Percentiles rank a stretch among this genome's conserved stretches.
Conservation (phyloP, 441 rosid genomes). For the Arabidopsis lyrata region DNA sequence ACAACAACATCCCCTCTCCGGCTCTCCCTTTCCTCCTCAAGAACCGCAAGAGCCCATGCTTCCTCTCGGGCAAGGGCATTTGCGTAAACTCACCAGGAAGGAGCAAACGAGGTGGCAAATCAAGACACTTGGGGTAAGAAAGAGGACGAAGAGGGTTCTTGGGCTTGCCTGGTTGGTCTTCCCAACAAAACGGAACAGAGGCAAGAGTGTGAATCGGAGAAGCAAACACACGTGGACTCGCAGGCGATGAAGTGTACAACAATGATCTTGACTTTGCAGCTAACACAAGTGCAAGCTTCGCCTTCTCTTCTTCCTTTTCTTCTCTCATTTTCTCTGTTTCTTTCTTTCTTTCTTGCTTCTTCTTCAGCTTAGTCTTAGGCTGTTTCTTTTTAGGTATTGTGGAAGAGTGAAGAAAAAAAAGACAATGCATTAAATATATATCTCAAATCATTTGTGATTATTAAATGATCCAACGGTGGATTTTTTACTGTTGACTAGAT, state of each 20-base stretch:
- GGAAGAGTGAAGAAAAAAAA: slow-evolving; percentile 40
- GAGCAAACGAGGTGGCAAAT: slow-evolving; percentile 76
- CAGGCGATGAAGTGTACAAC: slow-evolving; percentile 52
- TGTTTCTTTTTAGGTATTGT: slow-evolving; percentile 37
- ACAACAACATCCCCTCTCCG: slow-evolving; percentile 50
- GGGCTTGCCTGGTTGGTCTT: slow-evolving; percentile 88
- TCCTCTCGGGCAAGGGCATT: slow-evolving; percentile 55
- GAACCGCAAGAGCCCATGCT: slow-evolving; percentile 56
- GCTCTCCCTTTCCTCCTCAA: slow-evolving; percentile 59
- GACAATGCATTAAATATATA: slow-evolving; percentile 42
- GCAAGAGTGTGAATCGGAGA: slow-evolving; percentile 69
- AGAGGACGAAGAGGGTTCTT: slow-evolving; percentile 49
- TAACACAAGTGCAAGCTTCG: slow-evolving; percentile 49
- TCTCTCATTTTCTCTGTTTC: slow-evolving; percentile 45
- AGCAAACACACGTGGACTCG: slow-evolving; percentile 59
- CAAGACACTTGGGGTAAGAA: slow-evolving; percentile 57
- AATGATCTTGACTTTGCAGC: slow-evolving; percentile 46
- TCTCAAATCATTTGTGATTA: slow-evolving; percentile 28
- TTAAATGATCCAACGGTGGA: slow-evolving; percentile 40
- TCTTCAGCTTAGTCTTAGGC: slow-evolving; percentile 7
- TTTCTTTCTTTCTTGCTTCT: slow-evolving; percentile 7
- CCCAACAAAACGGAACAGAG: slow-evolving; percentile 89
- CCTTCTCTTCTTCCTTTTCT: slow-evolving; percentile 44
- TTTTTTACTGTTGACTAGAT: slow-evolving; percentile 32
- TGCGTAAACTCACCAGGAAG: slow-evolving; percentile 55